These are phyloP conservation scores for Daphne laureola DNA, from an alignment of 441 rosid species.

Conservation along the genomic window DNA sequence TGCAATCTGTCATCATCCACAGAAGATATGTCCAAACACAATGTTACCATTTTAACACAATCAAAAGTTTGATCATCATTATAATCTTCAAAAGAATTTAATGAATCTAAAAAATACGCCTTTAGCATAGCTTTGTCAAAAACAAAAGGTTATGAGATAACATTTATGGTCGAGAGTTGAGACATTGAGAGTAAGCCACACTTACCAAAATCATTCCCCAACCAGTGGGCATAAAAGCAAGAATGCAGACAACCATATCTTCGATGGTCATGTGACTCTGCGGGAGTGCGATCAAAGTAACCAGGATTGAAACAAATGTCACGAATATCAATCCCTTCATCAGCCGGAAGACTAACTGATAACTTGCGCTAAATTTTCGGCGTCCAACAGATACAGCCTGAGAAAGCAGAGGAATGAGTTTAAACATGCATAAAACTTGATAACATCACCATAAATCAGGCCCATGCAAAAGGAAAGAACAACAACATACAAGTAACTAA, in stretches of 20 bases:
- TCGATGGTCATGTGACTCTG: conserved; percentile 56
- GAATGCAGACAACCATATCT: conserved; percentile 86
- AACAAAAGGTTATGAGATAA: no score
- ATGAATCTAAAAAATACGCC: background rate
- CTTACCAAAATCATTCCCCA: conserved; percentile 99
- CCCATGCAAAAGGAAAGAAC: no score
- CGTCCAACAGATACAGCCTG: conserved; percentile 98
- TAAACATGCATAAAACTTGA: background rate
- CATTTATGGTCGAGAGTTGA: no score
- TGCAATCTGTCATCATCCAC: conserved; percentile 45
- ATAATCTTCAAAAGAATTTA: no score
- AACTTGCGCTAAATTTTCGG: conserved; percentile 79
- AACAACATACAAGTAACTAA: no score
- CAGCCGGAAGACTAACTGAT: conserved; percentile 91
- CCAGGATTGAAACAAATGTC: conserved; percentile 69
- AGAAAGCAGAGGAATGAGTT: conserved; percentile 3
- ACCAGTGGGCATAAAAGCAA: conserved; percentile 99
- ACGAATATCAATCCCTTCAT: conserved; percentile 94
- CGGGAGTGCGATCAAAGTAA: conserved; percentile 71
- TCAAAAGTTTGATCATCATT: no score
- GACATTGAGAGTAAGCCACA: background rate
- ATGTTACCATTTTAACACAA: no score
- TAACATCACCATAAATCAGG: no score
- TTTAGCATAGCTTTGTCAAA: background rate
- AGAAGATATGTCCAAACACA: no score